Conservation (phyloP, 169 alveolate species). For the Plasmodium gaboni region DNA sequence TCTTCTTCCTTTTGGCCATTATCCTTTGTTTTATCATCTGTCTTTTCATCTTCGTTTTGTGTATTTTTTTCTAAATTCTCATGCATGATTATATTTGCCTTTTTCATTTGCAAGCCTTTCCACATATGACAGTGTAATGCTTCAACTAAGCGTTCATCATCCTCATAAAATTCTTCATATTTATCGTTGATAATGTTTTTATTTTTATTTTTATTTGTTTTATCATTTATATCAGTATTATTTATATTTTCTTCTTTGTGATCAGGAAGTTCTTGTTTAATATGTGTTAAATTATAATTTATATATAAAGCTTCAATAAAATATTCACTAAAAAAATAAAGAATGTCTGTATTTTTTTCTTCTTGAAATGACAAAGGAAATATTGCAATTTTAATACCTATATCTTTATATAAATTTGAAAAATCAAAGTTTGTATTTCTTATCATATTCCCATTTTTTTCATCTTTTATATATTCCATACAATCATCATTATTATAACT, state of each 20-base stretch:
- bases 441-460: conserved; percentile 22
- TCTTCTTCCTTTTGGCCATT: neutral
- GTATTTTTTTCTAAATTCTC: neutral
- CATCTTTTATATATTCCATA: conserved; percentile 37
- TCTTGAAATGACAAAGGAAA: conserved; percentile 48
- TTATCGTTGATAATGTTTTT: neutral
- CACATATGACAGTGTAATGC: conserved; percentile 72
- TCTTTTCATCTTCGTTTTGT: neutral
- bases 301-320: conserved; percentile 67
- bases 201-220: neutral
- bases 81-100: conserved; percentile 15
- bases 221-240: neutral
- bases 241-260: neutral
- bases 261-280: no score
- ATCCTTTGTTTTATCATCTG: neutral
- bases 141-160: conserved; percentile 51
- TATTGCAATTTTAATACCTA: conserved; percentile 63
- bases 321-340: conserved; percentile 44
- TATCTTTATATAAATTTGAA: conserved; percentile 59
- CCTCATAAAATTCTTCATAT: conserved; percentile 33
- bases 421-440: conserved; percentile 51
- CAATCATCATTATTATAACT: conserved; percentile 42
- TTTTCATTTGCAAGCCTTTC: conserved; percentile 45
- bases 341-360: conserved; percentile 21
- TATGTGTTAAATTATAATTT: conserved; percentile 15